Base-by-base conservation (phyloP, 2,329 filamentous ascomycete genomes). In the Thelonectria discophora region DNA sequence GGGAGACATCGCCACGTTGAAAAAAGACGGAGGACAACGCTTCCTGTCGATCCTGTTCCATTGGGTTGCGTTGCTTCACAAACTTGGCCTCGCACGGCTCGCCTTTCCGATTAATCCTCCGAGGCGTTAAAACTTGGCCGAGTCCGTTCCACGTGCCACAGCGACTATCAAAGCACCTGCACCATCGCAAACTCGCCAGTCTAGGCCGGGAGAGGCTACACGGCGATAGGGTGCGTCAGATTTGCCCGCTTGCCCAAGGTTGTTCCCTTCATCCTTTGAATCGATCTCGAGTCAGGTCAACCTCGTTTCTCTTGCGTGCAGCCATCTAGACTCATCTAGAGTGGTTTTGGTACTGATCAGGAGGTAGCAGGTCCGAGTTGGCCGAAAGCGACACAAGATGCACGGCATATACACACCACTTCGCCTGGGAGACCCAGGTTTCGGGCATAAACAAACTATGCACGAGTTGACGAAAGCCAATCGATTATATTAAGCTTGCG, bases 1-100 rank as follows among this genome's bases (percentile, higher is more conserved):
- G 54, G 50, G 49, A 62, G 56, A 63, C 67, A 53, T 65, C 64
- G 64, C 49, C 46, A 62, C 56, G 56, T 60, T 51, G 55, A 63
- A 53, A 67, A 47, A 53, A 46, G 42, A 27, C 45, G 53, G 46
- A 56, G 53, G 50, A 46, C 48, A 60, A 43, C 63, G 13, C 54
- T 48, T 43, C n/a, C 47, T 58, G 55, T 37, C 50, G 49, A 60
- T 53, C 46, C 21, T 55, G 60, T 66, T 66, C 60, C 65, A 64
- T 63, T 54, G 37, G 58, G 58, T 63, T 67, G 61, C 63, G 55
- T 61, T 30, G 55, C 57, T 52, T 60, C 43, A 66, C 46, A 54
- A 63, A 54, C 49, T 30, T 55, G 49, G 21, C 58, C 51, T 56
- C 47, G 57, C 32, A 42, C 55, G 56, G 49, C 56, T 58, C 46